Evolutionary conservation across 352 stramenopile species (phyloP), one percentile per base, ranked within the genome.

Genomic region (Paralagenidium karlingii): DNA sequence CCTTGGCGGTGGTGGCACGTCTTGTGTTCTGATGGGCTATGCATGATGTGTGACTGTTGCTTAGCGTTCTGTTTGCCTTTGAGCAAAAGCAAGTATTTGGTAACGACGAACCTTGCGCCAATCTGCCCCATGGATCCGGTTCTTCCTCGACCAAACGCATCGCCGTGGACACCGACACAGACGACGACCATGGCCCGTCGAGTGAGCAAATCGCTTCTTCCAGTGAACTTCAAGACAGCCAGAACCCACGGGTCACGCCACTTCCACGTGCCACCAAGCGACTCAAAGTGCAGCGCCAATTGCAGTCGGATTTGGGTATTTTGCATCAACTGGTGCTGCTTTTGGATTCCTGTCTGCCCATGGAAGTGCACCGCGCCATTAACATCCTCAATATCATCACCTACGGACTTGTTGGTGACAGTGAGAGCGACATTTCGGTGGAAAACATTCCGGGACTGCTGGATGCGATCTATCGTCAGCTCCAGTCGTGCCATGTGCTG

Each of bases 11-110:
- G n/a, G n/a, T n/a, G n/a, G n/a, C n/a, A 38, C 30, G 44, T 46
- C 20, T 26, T 5, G 19, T 43, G 10, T 9, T 1, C 10, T 36
- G 5, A 0, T 24, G 5, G 11, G 5, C 32, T 38, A 7, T 11
- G 28, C 5, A 9, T 51, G 7, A 34, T 9, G 28, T 46, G 18
- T 24, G 8, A 33, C 19, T 27, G 30, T 10, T 32, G n/a, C 13
- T 13, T 38, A 67, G 58, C 13, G 60, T 52, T 34, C 25, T 87
- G 29, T 51, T 61, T 15, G 49, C 69, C 11, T 89, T 89, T 45
- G 76, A 89, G 38, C 59, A 74, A 47, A 83, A 86, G 43, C 71
- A 89, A 53, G 53, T 89, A 18, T 82, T 80, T 40, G 71, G 71
- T 20, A 56, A 67, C 32, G 71, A 86, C 37, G 20, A 80, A 4